A percentile compares a stretch with the other conserved stretches of the same genome.
Evolutionary conservation across 176 grass and related monocot species (phyloP).

Genomic region (Eragrostis nindensis): DNA sequence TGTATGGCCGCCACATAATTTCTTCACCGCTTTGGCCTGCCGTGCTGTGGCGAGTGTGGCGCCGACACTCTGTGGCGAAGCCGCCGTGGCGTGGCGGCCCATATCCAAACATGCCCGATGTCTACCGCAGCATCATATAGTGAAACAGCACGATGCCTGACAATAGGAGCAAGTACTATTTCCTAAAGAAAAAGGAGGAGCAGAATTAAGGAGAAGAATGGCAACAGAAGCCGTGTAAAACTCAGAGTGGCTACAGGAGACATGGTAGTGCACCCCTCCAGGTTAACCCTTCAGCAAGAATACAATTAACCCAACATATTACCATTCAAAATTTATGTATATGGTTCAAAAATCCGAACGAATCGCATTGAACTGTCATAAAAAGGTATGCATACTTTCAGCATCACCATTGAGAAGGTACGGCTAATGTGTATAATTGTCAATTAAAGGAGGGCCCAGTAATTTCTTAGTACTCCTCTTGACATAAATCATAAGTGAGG

Average conservation of each 20-base stretch:
- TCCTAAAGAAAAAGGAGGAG: neutral
- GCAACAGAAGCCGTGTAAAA: constrained; percentile 6
- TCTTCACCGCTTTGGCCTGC: no score
- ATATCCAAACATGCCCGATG: no score
- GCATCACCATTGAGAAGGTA: neutral
- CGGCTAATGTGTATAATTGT: neutral
- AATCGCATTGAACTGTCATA: neutral
- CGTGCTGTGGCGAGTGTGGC: no score
- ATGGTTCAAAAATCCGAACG: neutral
- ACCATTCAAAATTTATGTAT: neutral
- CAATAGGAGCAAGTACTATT: neutral
- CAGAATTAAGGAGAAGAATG: neutral
- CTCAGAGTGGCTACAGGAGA: neutral
- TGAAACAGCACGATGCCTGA: neutral
- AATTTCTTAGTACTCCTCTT: neutral
- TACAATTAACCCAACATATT: neutral
- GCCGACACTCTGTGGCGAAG: no score
- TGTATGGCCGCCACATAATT: no score
- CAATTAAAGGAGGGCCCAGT: constrained; percentile 3
- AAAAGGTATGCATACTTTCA: constrained; percentile 17
- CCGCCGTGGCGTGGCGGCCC: no score
- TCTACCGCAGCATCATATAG: constrained; percentile 18
- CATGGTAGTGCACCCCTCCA: neutral
- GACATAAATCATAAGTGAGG: constrained; percentile 7
- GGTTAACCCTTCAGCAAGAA: neutral